Evolutionary conservation across 352 stramenopile species (phyloP), one percentile per base, ranked within the genome.

Genomic region (Phytopythium aichiense): DNA sequence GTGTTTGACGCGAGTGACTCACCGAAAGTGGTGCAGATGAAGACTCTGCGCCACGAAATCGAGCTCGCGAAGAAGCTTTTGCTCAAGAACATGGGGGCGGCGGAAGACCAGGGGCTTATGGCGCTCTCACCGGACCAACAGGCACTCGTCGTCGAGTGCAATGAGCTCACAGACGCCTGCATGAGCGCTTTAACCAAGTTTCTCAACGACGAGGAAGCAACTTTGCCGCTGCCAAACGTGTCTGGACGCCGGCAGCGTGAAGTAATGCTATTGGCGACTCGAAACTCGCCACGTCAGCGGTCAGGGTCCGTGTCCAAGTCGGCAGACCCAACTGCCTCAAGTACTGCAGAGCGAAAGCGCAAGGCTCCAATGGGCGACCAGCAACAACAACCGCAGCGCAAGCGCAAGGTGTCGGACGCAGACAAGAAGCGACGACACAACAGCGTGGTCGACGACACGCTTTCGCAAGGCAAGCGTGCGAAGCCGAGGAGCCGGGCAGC

Each of bases 1-100:
- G 66, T 81, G 2, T 80, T 74, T 35, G 72, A 84, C 51, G 70
- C 64, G 1, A 74, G 65, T 5, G 79, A 90, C n/a, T 57, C 77
- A 2, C 66, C 76, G 1, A 74, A 89, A 22, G 61, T 89, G 7
- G 65, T 81, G 16, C 76, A 87, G 52, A 88, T 92, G 75, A 92
- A 92, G 60, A 86, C 82, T 53, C 74, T 92, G 38, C 73, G 79
- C 2, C 68, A 88, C 58, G 79, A 90, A 57, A 87, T 92, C 16
- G 74, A 76, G 13, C 40, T 73, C 31, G 74, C 79, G 25, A 79
- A 80, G 25, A 77, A 80, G 22, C 66, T 83, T 30, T 48, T 81
- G 58, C 50, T 84, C 50, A 58, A 68, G 16, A 64, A 72, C 13
- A 77, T 82, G 31, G 65, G 60, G 25, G 16, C 60, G 31, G n/a